Base-by-base conservation (phyloP, 176 grass and related monocot genomes). In the Cocos nucifera region DNA sequence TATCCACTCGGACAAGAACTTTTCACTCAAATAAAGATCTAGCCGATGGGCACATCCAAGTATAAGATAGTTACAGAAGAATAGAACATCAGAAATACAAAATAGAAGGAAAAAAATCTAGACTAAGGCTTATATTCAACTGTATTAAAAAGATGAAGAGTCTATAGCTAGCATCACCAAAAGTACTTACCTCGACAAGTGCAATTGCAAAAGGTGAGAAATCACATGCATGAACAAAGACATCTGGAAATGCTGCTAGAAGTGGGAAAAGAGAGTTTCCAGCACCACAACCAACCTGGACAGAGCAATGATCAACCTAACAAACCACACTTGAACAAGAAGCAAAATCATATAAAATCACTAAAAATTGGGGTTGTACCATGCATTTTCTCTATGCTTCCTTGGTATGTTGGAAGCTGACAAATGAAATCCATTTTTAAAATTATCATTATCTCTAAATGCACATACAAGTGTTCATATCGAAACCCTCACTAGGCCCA, bases 161-260 rank as follows among this genome's bases (percentile, higher is more conserved):
- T 68, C 20, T 17, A 7, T 30, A 20, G 53, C 1, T 56, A 22
- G 51, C 15, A 32, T n/a, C 14, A 3, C 8, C n/a, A 17, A 6
- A 55, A 67, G 14, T 19, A 16, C 7, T 19, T 70, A 71, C 68
- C 68, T 52, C 60, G 24, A 71, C 19, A 20, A 71, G 17, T 19
- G 32, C 68, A 59, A 71, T 22, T n/a, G 56, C 56, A 59, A 21
- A 32, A 27, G 68, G 56, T 9, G 56, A 71, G 49, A 71, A 71
- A 71, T 71, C 68, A 28, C 68, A 60, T 4, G 68, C 68, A 59
- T 71, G 68, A 51, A 71, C 56, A 58, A 71, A 50, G 50, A 71
- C 22, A 71, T 59, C 27, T 2, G 68, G 68, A 50, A 71, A 71
- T 29, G 68, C 32, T 51, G 6, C 14, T 18, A 71, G 48, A 60